Evolutionary conservation across 495 filamentous ascomycete genomes (phyloP).

Genomic region (Eremomyces bilateralis): DNA sequence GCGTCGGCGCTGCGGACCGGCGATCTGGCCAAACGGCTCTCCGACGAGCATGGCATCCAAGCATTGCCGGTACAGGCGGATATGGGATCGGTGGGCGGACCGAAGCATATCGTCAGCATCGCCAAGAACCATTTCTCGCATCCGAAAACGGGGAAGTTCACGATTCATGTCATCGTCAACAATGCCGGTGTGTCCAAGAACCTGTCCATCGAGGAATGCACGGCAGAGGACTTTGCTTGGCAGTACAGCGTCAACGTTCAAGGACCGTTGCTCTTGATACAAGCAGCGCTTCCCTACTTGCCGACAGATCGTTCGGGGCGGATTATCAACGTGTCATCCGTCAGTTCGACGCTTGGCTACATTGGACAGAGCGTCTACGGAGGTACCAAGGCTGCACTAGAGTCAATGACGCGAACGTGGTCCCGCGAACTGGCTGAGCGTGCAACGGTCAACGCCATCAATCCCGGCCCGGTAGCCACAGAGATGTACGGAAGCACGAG

Average conservation of each 20-base stretch:
- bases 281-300: constrained; percentile 46
- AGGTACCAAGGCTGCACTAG: constrained; percentile 73
- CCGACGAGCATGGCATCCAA: constrained; percentile 17
- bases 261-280: constrained; percentile 58
- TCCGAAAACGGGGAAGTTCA: constrained; percentile 27
- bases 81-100: constrained; percentile 24
- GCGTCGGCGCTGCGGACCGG: constrained; percentile 18
- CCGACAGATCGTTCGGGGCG: constrained; percentile 54
- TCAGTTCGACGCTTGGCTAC: constrained; percentile 49
- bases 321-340: constrained; percentile 57
- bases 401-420: constrained; percentile 89
- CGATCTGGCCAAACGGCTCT: constrained; percentile 19
- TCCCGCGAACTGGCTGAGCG: constrained; percentile 55
- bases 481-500: constrained; percentile 45
- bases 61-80: constrained; percentile 35
- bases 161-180: constrained; percentile 76
- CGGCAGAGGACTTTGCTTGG: constrained; percentile 35
- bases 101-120: constrained; percentile 22
- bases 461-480: constrained; percentile 70
- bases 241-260: constrained; percentile 72
- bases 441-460: constrained; percentile 68
- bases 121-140: constrained; percentile 31
- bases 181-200: constrained; percentile 58
- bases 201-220: constrained; percentile 30
- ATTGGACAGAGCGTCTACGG: constrained; percentile 56